Evolutionary conservation across 768 basidiomycete genomes (phyloP), one percentile per base, ranked within the genome.

Genomic region (Hericium coralloides): DNA sequence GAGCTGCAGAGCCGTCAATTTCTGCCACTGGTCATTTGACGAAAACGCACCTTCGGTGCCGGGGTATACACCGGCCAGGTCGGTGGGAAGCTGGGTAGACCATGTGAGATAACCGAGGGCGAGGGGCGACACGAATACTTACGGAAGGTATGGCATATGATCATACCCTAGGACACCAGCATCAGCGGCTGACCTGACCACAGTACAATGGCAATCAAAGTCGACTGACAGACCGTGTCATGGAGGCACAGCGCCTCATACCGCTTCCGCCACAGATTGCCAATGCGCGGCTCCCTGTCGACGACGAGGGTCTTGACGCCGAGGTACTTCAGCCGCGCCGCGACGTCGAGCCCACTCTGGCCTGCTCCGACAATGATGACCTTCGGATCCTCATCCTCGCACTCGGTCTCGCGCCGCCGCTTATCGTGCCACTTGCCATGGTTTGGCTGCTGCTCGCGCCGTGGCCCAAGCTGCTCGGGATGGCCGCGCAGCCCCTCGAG

Each of bases 241-340:
- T 89, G 85, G 26, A 87, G 68, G 51, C 82, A 84, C 43, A 87
- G 68, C 12, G 83, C 77, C 55, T 85, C 79, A 65, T 89, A 89
- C 39, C 88, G 73, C 38, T 76, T 72, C 57, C 85, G 72, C 86
- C 85, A 87, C 52, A 78, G 79, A 64, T 87, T 79, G 0, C 87
- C 85, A 25, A 87, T 75, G n/a, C 79, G 69, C 12, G 65, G 57
- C 52, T 83, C 77, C 68, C 77, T 82, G 65, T 92, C 89, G 50
- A 91, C 72, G 14, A 90, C 69, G 9, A 87, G 70, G 5, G 72
- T 69, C 12, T 71, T 63, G 10, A 84, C 67, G 39, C 72, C 79
- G 8, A 84, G 69, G 3, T 69, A 69, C 64, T 82, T 80, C 55
- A 87, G 74, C 41, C 83, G 72, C n/a, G 83, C 84, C 0, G 82